These are phyloP conservation scores for Coemansia sp. DNA, from an alignment of 192 early-diverging fungal genomes.

Conservation along the genomic window DNA sequence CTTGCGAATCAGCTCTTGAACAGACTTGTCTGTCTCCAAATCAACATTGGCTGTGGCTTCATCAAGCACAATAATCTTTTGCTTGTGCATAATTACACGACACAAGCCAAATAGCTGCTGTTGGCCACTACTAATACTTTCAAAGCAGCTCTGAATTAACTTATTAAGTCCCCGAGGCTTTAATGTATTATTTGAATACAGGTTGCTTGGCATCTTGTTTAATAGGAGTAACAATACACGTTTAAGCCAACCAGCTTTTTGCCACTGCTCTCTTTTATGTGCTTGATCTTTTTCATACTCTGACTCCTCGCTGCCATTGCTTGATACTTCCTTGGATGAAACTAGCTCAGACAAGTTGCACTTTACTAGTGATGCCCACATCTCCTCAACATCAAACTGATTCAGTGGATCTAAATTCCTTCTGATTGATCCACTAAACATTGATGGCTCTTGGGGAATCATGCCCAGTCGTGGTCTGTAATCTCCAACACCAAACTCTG, in stretches of 20 bases:
- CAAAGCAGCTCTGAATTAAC: neutral
- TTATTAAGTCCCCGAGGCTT: too few species aligned
- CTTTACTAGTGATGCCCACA: conserved; percentile 28
- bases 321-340: neutral
- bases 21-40: too few species aligned
- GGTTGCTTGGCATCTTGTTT: too few species aligned
- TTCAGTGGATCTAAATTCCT: conserved; percentile 71
- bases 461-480: conserved; percentile 58
- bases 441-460: conserved; percentile 68
- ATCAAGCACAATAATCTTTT: too few species aligned
- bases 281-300: neutral
- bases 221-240: conserved; percentile 8
- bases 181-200: neutral
- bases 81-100: too few species aligned
- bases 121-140: too few species aligned
- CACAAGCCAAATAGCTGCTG: too few species aligned
- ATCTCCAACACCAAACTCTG: conserved; percentile 67
- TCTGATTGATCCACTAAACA: conserved; percentile 67
- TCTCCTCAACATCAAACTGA: conserved; percentile 19
- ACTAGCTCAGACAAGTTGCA: conserved; percentile 19
- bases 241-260: conserved; percentile 11
- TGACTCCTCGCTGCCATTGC: neutral
- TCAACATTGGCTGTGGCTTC: too few species aligned
- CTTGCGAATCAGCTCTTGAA: too few species aligned
- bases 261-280: conserved; percentile 15